phyloP scores from a whole-genome alignment of 2,329 filamentous ascomycete genomes.

The Neofusicoccum sp. region DNA sequence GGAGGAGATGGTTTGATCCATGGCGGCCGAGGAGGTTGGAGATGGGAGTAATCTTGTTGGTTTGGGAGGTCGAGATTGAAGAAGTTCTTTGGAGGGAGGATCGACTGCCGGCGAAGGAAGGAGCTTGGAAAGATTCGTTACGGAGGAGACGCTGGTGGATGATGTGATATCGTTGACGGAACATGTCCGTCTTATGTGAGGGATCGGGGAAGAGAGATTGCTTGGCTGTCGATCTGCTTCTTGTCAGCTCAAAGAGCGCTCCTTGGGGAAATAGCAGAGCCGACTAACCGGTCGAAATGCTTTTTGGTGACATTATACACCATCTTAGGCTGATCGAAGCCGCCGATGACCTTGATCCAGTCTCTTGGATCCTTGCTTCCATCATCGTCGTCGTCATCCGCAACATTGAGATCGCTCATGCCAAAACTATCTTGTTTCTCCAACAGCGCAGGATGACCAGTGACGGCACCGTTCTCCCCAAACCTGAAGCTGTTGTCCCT shows the following conservation, averaged over 20 bases:
- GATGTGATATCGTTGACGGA: slow-evolving; percentile 88
- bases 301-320: slow-evolving; percentile 80
- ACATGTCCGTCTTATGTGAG: slow-evolving; percentile 80
- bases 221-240: slow-evolving; percentile 41
- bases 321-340: slow-evolving; percentile 82
- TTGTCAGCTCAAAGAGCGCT: slow-evolving; percentile 25
- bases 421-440: slow-evolving; percentile 69
- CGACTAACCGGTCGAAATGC: slow-evolving; percentile 75
- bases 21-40: slow-evolving; percentile 74
- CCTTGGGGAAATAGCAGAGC: neutral
- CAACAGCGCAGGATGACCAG: slow-evolving; percentile 47
- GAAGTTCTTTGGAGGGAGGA: slow-evolving; percentile 59
- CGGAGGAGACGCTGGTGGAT: slow-evolving; percentile 89
- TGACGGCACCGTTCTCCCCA: slow-evolving; percentile 43
- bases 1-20: slow-evolving; percentile 80
- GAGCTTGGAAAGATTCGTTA: slow-evolving; percentile 90
- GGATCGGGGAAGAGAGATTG: slow-evolving; percentile 66
- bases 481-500: slow-evolving; percentile 68
- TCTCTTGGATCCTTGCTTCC: slow-evolving; percentile 68
- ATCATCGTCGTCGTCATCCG: slow-evolving; percentile 62
- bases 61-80: slow-evolving; percentile 54
- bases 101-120: slow-evolving; percentile 66
- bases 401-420: slow-evolving; percentile 52
- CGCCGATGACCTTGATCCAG: slow-evolving; percentile 82
- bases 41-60: slow-evolving; percentile 88